Base-by-base conservation (phyloP, 2,329 filamentous ascomycete genomes). In the Lasiodiplodia theobromae region DNA sequence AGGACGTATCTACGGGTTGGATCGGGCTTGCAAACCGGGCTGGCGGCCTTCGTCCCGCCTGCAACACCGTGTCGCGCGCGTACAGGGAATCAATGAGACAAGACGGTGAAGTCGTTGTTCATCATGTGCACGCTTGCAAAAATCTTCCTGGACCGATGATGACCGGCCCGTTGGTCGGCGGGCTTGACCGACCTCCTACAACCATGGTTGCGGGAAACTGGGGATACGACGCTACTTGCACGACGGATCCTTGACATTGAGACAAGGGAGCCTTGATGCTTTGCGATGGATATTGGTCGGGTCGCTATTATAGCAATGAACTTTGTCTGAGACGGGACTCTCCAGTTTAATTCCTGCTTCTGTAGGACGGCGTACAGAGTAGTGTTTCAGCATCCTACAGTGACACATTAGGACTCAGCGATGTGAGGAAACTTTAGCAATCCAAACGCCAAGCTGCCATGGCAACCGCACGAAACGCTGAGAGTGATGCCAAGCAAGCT, bases 71-170 rank as follows among this genome's bases (percentile, higher is more conserved):
- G 31, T 34, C 8, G 31, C 31, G 31, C 31, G 79, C 75, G 49
- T 71, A 73, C 69, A 77, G 76, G 72, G 79, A 77, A 11, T 21
- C n/a, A 7, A 11, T 21, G 34, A 7, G 34, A 16, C 23, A 53
- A 34, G 31, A 28, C 18, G 16, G 16, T n/a, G 25, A 56, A 34
- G 25, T 10, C 28, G n/a, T 11, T 60, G n/a, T 11, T 60, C 57
- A 23, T 34, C 25, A 23, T 38, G 28, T 64, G 47, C 60, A 34
- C 44, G 44, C 51, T 38, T 52, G 60, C 28, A 49, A 64, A 28
- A 47, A 37, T 38, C 40, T 63, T 23, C 4, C n/a, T 21, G 23
- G 31, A 52, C 21, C 44, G 18, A 14, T 23, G 40, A 34, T n/a
- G 28, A 23, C 8, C 56, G 38, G n/a, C 40, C 44, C 4, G 18